Conservation (phyloP, 2,329 filamentous ascomycete genomes). For the Fonsecaea monophora region DNA sequence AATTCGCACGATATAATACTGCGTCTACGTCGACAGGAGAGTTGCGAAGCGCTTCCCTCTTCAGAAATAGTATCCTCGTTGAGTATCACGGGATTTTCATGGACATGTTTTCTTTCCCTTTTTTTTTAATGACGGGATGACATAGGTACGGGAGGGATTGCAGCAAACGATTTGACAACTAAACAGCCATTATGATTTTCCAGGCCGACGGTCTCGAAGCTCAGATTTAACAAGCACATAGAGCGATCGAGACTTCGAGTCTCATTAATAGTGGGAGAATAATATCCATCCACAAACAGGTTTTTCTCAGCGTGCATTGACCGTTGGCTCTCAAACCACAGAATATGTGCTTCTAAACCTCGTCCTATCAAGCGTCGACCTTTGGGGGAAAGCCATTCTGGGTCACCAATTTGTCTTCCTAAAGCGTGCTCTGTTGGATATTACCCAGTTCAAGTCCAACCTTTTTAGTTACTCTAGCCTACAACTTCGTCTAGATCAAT, state of each 20-base stretch:
- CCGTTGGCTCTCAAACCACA: not conserved
- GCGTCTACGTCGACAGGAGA: not conserved
- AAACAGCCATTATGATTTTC: slow-evolving; percentile 3
- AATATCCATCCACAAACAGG: not conserved
- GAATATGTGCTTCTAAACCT: not conserved
- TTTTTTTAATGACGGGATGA: slow-evolving; percentile 17
- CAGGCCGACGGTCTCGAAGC: not conserved
- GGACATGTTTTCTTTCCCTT: slow-evolving; percentile 3
- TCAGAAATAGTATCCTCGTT: not conserved
- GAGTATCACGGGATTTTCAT: not conserved
- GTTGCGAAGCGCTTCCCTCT: not conserved
- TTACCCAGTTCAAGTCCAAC: no score
- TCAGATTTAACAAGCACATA: not conserved
- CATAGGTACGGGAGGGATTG: not conserved
- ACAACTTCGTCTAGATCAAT: no score
- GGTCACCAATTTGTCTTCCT: no score
- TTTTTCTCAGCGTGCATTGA: no score
- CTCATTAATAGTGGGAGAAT: not conserved
- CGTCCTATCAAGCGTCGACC: no score
- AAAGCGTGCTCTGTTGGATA: no score
- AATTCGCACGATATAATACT: not conserved
- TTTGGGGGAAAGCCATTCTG: no score
- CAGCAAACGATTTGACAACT: not conserved
- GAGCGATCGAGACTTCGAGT: not conserved
- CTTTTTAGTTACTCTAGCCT: no score